These are phyloP conservation scores for Boletus sp. DNA, from an alignment of 1,284 basidiomycete genomes.

Conservation along the genomic window DNA sequence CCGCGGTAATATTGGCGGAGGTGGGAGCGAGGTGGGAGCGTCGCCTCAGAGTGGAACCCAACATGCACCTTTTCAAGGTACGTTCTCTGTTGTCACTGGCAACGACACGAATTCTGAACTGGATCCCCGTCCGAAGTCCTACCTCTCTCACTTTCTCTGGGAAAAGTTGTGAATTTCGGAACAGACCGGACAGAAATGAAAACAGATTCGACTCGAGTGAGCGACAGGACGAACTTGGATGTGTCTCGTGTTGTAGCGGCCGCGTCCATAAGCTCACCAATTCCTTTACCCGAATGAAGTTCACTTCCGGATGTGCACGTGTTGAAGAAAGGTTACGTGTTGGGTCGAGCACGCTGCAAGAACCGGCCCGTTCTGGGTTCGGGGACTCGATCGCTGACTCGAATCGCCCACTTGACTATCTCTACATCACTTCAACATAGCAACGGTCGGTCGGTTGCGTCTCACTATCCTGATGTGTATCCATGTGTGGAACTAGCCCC, in stretches of 20 bases:
- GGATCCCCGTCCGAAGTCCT: conserved; percentile 20
- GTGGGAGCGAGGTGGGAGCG: neutral
- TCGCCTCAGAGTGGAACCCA: conserved; percentile 5
- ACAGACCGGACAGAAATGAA: conserved; percentile 11
- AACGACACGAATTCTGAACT: conserved; percentile 26
- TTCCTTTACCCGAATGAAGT: conserved; percentile 15
- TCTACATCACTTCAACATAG: conserved; percentile 21
- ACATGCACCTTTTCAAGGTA: conserved; percentile 15
- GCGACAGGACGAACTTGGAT: conserved; percentile 13
- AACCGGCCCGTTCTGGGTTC: conserved; percentile 23
- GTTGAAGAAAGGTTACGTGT: conserved; percentile 25
- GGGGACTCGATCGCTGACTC: conserved; percentile 29
- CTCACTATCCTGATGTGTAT: conserved; percentile 2
- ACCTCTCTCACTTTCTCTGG: conserved; percentile 2
- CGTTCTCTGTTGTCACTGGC: conserved; percentile 23
- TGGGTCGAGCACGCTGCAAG: conserved; percentile 22
- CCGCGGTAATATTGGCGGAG: conserved; percentile 21
- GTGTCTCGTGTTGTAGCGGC: conserved; percentile 20
- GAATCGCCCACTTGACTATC: conserved; percentile 18
- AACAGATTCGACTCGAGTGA: conserved; percentile 3
- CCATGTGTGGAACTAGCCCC: conserved; percentile 11
- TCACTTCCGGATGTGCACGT: conserved; percentile 30
- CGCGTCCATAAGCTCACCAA: conserved; percentile 15
- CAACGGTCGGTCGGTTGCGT: conserved; percentile 20
- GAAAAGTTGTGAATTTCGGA: conserved; percentile 13